These are phyloP conservation scores for Candida ascalaphidarum DNA, from an alignment of 805 yeast species.

Conservation along the genomic window DNA sequence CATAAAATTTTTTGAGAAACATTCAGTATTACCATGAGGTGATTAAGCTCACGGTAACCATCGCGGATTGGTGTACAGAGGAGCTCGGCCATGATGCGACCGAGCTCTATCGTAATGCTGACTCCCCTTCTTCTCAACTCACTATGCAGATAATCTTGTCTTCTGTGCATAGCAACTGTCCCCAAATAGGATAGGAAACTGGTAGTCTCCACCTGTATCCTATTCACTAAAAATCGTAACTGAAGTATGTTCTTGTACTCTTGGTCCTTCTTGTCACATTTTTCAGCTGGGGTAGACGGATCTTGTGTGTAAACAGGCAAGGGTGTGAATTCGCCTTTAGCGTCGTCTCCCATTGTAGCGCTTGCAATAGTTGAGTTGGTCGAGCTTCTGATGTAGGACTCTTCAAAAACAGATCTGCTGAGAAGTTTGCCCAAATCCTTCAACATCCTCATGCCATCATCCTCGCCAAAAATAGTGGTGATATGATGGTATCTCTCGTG, in stretches of 20 bases:
- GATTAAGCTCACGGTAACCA: conserved; percentile 12
- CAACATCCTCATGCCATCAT: conserved; percentile 32
- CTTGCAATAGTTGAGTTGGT: conserved; percentile 39
- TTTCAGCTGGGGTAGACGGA: conserved; percentile 24
- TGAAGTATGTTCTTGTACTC: conserved; percentile 57
- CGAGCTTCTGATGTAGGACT: conserved; percentile 37
- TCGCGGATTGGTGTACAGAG: conserved; percentile 12
- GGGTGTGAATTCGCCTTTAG: conserved; percentile 16
- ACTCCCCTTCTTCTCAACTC: conserved; percentile 33
- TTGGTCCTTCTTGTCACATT: conserved; percentile 41
- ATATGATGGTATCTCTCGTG: conserved; percentile 35
- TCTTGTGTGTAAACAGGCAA: conserved; percentile 36
- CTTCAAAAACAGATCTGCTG: conserved; percentile 49
- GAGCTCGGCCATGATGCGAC: conserved; percentile 15
- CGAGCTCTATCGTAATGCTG: conserved; percentile 26
- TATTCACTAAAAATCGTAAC: conserved; percentile 41
- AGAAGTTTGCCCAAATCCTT: conserved; percentile 37
- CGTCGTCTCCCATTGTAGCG: conserved; percentile 15
- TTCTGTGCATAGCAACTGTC: conserved; percentile 35
- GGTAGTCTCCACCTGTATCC: no score
- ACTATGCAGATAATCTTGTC: conserved; percentile 32
- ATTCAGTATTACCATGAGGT: conserved; percentile 26
- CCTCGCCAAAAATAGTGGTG: conserved; percentile 31
- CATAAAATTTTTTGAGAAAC: conserved; percentile 22
- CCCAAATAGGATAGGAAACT: conserved; percentile 33